A percentile compares a stretch with the other conserved stretches of the same genome.
Conservation (phyloP, 225 moss, liverwort and hornwort species). For the Physcomitrellopsis africana region DNA sequence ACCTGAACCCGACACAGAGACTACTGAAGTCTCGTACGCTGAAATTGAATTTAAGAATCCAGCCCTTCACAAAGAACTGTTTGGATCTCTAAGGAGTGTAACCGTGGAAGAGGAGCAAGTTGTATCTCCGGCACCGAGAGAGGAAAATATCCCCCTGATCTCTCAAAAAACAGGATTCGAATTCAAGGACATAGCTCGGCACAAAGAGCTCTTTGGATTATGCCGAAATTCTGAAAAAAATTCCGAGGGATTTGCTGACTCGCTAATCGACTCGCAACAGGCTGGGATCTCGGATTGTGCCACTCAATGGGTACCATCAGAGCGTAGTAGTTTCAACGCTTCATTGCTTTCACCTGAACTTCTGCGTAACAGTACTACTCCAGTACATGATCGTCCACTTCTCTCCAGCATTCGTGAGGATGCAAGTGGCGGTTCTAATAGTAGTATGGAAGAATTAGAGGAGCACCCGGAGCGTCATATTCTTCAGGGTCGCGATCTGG, state of each 20-base stretch:
- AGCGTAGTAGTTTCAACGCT: conserved; percentile 13
- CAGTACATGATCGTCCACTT: conserved; percentile 8
- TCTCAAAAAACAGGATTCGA: conserved; percentile 20
- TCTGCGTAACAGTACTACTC: not conserved
- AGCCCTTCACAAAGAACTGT: conserved; percentile 14
- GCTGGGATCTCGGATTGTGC: conserved; percentile 12
- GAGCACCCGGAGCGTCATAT: not conserved
- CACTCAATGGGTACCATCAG: not conserved
- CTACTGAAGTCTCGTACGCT: not conserved
- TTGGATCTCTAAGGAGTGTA: not conserved
- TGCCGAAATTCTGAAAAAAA: not conserved
- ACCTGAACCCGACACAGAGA: not conserved
- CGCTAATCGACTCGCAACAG: conserved; percentile 25
- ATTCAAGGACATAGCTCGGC: conserved; percentile 40
- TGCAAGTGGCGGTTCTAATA: conserved; percentile 14
- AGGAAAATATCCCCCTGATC: not conserved
- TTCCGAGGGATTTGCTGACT: not conserved
- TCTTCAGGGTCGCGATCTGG: conserved; percentile 30
- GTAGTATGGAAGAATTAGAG: conserved; percentile 8
- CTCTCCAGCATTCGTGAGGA: conserved; percentile 37
- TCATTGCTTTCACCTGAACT: conserved; percentile 19
- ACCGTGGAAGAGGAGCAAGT: not conserved
- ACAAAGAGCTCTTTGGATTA: conserved; percentile 49
- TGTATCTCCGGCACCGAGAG: not conserved
- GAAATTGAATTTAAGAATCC: conserved; percentile 30